Base-by-base conservation (phyloP, 257 asterid species). In the Striga asiatica region DNA sequence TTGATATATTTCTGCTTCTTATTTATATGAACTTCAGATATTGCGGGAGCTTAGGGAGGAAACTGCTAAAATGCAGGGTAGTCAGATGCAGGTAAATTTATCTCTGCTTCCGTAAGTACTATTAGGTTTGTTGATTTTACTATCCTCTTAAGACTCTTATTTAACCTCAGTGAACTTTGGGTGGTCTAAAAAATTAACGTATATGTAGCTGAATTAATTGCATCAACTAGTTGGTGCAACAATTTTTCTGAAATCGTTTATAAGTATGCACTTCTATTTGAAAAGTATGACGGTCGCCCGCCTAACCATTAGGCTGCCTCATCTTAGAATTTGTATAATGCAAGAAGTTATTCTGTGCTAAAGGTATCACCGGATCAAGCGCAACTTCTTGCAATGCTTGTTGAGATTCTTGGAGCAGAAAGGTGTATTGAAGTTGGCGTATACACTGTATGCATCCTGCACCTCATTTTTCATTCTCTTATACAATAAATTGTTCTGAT, bases 331-430 rank as follows among this genome's bases (percentile, higher is more conserved):
- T 29, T 29, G 35, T 29, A 3, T 29, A 5, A 29, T 29, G 3
- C 35, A 0, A 1, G 8, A 5, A 29, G 35, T 29, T 29, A 29
- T 35, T 23, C 10, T 14, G 8, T 32, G 19, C 14, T 18, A 11
- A 20, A 6, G 95, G 92, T 83, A 25, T 91, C 98, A 37, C 96
- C 98, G 24, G 98, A 91, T 78, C 95, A 91, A 72, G 96, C 94
- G 5, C 98, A 91, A 69, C 85, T 91, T 58, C 94, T 91, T 55
- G 89, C 93, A 25, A 80, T 91, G 95, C 92, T 91, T 16, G 85
- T 82, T 20, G 87, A 84, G 76, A 77, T 80, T 73, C 68, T 79
- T 31, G 96, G 95, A 68, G 96, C 95, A n/a, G 58, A 82, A 56
- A 84, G 77, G 64, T 91, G 95, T 71, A 87, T 91, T 21, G 98